Percentiles rank a stretch among this genome's conserved stretches.
phyloP scores from a whole-genome alignment of 2,329 filamentous ascomycete species.

The Aspergillus sp. region DNA sequence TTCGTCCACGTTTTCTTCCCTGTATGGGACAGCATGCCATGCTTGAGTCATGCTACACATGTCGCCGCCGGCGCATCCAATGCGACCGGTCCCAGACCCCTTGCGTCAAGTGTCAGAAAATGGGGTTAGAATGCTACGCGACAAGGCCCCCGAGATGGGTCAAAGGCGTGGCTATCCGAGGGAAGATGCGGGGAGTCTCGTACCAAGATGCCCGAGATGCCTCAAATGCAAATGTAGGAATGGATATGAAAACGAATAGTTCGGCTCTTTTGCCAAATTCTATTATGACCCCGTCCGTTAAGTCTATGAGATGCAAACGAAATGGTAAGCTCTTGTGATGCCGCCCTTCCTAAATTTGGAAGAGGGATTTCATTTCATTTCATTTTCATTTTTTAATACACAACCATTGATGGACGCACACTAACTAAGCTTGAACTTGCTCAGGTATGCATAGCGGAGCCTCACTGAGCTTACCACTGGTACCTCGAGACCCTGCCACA shows the following conservation, averaged over 20 bases:
- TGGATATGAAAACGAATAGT: too few relatives aligned
- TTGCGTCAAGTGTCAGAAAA: conserved; percentile 35
- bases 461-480: conserved; percentile 7
- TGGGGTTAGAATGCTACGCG: conserved; percentile 33
- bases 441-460: neutral
- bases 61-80: conserved; percentile 36
- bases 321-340: neutral
- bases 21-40: conserved; percentile 6
- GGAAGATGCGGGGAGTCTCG: conserved; percentile 28
- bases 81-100: conserved; percentile 31
- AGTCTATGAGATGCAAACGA: neutral
- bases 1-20: neutral
- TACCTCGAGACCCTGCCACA: conserved; percentile 14
- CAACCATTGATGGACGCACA: neutral
- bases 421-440: neutral
- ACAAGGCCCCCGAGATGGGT: conserved; percentile 37
- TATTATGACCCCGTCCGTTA: neutral
- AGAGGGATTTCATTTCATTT: too few relatives aligned
- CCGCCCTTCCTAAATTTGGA: neutral
- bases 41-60: conserved; percentile 33
- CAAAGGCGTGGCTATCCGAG: conserved; percentile 36
- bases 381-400: too few relatives aligned
- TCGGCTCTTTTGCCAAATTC: too few relatives aligned
- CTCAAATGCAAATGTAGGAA: neutral
- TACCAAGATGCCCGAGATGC: conserved; percentile 11